A percentile compares a stretch with the other conserved stretches of the same genome.
Evolutionary conservation across 495 filamentous ascomycete genomes (phyloP).

Genomic region (Penicillium samsonianum): DNA sequence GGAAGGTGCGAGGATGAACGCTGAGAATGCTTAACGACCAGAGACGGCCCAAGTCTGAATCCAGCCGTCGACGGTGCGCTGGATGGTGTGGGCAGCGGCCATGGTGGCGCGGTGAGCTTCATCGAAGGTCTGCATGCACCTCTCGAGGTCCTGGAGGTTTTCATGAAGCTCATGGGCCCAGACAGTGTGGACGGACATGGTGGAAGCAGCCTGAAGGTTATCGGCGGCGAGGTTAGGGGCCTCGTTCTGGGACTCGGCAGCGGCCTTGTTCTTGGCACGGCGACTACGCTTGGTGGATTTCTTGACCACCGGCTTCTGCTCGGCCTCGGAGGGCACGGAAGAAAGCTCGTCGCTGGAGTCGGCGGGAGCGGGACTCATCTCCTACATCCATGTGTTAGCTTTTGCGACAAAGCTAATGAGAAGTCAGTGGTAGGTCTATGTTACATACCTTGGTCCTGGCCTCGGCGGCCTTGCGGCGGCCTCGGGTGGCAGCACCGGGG

Average conservation of each 20-base stretch:
- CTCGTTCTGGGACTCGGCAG: not conserved
- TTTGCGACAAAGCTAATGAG: not conserved
- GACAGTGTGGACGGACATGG: slow-evolving; percentile 15
- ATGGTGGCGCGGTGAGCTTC: slow-evolving; percentile 17
- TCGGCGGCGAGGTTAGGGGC: slow-evolving; percentile 11
- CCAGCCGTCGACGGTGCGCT: slow-evolving; percentile 22
- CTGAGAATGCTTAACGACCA: slow-evolving; percentile 7
- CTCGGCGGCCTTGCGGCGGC: not conserved
- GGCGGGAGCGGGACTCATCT: not conserved
- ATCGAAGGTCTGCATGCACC: slow-evolving; percentile 13
- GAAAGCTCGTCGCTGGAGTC: slow-evolving; percentile 2
- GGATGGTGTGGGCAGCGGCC: slow-evolving; percentile 16
- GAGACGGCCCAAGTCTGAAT: slow-evolving; percentile 11
- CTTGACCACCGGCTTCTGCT: slow-evolving; percentile 4
- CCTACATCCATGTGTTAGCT: not conserved
- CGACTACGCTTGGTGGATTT: not conserved
- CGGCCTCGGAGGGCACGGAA: not conserved
- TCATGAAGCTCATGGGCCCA: slow-evolving; percentile 18
- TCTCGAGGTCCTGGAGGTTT: slow-evolving; percentile 20
- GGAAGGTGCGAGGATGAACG: not conserved
- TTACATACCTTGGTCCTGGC: not conserved
- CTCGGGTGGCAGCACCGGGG: not conserved
- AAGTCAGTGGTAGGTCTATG: not conserved
- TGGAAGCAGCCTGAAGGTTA: slow-evolving; percentile 6
- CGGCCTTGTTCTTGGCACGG: not conserved